Percentiles rank a stretch among this genome's conserved stretches.
Evolutionary conservation across 31 red algal genomes (phyloP).

Genomic region (Asparagopsis taxiformis): DNA sequence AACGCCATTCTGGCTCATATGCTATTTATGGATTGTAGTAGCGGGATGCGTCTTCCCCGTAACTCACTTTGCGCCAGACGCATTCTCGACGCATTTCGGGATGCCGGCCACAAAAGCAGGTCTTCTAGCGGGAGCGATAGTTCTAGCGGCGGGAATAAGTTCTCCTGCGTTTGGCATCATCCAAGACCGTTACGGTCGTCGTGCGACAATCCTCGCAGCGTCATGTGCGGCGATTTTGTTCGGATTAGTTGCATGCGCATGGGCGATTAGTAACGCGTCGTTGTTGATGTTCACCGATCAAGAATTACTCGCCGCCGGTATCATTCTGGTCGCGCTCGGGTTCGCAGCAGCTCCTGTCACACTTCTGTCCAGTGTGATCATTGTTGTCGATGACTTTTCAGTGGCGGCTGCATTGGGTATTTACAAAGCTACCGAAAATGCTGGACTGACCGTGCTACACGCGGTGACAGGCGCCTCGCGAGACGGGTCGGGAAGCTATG

Average conservation of each 20-base stretch:
- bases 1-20: conserved; percentile 47
- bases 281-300: not conserved
- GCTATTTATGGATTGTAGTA: conserved; percentile 36
- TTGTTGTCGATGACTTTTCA: conserved; percentile 24
- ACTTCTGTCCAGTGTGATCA: conserved; percentile 35
- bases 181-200: conserved; percentile 32
- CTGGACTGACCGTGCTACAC: conserved; percentile 41
- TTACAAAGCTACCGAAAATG: conserved; percentile 52
- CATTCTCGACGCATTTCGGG: conserved; percentile 35
- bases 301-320: not conserved
- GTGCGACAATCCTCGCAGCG: conserved; percentile 17
- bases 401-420: conserved; percentile 32
- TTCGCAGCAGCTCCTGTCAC: conserved; percentile 46
- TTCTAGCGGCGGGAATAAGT: conserved; percentile 24
- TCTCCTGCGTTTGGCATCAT: conserved; percentile 44
- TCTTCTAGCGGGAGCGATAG: conserved; percentile 15
- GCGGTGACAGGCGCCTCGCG: conserved; percentile 31
- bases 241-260: conserved; percentile 25
- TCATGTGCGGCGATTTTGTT: conserved; percentile 18
- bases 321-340: conserved; percentile 27
- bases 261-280: not conserved
- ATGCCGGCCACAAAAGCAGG: conserved; percentile 18
- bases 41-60: conserved; percentile 37
- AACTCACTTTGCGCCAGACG: conserved; percentile 48
- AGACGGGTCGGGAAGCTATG: conserved; percentile 33